Evolutionary conservation across 129 eudicot genomes (phyloP), one percentile per base, ranked within the genome.

Genomic region (Flaveria sonorensis): DNA sequence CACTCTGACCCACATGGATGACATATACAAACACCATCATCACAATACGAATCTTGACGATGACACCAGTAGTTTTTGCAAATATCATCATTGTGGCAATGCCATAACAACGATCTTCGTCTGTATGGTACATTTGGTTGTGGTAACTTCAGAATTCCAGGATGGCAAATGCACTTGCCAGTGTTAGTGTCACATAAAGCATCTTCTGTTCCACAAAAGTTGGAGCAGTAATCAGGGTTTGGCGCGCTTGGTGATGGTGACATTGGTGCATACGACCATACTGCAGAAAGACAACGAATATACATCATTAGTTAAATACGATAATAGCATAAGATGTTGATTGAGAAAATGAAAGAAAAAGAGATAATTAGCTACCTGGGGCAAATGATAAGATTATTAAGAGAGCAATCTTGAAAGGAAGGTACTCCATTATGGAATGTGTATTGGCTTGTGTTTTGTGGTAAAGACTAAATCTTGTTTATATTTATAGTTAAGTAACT

Each of bases 41-140:
- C 76, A 19, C 76, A 72, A 53, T 72, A 72, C 18, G 76, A 39
- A 32, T 53, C 76, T 5, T 72, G 15, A 8, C 65, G 26, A 28
- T 32, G 9, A 72, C 76, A 72, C 76, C 76, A 72, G 19, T 28
- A 28, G 15, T 71, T 71, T n/a, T 71, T 51, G 64, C 76, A 71
- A 0, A n/a, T 50, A 51, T 71, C 64, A 19, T 71, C 76, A n/a
- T 28, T 21, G 0, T n/a, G 9, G 76, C 76, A 71, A 16, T 51
- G 48, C 30, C 47, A 71, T n/a, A 52, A 52, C 76, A 71, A 51
- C 6, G 76, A 71, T 71, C 76, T 52, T 71, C 76, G 47, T 52
- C 53, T 71, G 24, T 52, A 50, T 16, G 23, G 74, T 2, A 69
- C 36, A 23, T 6, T 21, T 26, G 23, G 75, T 71, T 50, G 46